Percentiles rank a stretch among this genome's conserved stretches.
These are phyloP conservation scores for Petunia hybrid DNA, from an alignment of 305 asterid species.

Conservation along the genomic window DNA sequence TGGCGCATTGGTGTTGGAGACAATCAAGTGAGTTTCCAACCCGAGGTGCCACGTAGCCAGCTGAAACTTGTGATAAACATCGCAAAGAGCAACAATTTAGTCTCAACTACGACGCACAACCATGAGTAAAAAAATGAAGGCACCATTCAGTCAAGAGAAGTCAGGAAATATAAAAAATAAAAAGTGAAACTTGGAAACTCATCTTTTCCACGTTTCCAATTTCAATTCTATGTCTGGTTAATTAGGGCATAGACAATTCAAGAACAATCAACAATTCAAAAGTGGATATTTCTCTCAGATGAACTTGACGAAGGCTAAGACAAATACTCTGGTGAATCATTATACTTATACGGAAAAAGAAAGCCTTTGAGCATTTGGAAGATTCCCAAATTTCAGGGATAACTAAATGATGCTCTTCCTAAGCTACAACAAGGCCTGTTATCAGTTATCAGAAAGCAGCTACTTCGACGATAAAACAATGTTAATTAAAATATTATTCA, in stretches of 20 bases:
- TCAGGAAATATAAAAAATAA: not conserved
- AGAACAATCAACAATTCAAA: constrained; percentile 8
- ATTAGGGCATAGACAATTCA: not conserved
- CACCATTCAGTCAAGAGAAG: constrained; percentile 6
- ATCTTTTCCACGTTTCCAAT: not conserved
- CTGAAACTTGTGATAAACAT: constrained; percentile 32
- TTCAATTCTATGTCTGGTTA: constrained; percentile 22
- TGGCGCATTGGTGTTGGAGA: constrained; percentile 24
- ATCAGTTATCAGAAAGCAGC: not conserved
- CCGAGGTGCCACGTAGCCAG: constrained; percentile 29
- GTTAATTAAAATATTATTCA: not conserved
- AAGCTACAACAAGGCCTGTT: not conserved
- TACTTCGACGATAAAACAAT: not conserved
- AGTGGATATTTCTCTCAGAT: not conserved
- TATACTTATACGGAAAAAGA: not conserved
- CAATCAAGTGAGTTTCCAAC: constrained; percentile 30
- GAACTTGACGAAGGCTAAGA: constrained; percentile 27
- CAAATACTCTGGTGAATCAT: not conserved
- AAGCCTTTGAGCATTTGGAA: not conserved
- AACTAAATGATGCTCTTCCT: not conserved
- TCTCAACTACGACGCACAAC: constrained; percentile 1
- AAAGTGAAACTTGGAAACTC: constrained; percentile 2
- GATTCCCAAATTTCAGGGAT: not conserved
- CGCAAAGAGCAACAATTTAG: not conserved
- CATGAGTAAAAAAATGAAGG: constrained; percentile 6